These are phyloP conservation scores for Komagataella kurtzmanii DNA, from an alignment of 805 yeast species.

Conservation along the genomic window DNA sequence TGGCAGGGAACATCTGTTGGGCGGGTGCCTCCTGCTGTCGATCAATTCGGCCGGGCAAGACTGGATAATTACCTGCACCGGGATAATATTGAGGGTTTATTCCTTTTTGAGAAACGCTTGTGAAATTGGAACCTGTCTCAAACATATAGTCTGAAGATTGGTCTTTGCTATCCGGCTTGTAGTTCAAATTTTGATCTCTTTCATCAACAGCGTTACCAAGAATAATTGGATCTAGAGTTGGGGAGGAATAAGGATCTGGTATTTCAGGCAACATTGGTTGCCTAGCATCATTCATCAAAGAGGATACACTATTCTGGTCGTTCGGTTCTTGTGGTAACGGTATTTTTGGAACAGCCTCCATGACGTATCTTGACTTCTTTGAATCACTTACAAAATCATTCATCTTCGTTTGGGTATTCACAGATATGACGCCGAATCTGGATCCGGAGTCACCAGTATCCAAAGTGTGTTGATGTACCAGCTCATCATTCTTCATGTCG, in stretches of 20 bases:
- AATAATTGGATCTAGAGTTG: neutral
- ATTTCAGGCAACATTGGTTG: neutral
- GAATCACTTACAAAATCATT: neutral
- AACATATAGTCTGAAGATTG: conserved; percentile 14
- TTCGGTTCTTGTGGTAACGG: neutral
- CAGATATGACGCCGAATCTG: neutral
- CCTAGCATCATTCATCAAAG: neutral
- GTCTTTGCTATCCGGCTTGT: conserved; percentile 4
- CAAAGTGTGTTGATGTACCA: neutral
- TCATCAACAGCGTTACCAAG: conserved; percentile 7
- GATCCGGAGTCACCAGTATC: neutral
- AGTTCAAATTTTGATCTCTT: conserved; percentile 4
- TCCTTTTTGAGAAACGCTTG: conserved; percentile 70
- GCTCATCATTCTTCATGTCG: neutral
- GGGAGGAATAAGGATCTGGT: neutral
- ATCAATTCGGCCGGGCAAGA: conserved; percentile 8
- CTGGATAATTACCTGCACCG: conserved; percentile 16
- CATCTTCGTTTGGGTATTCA: neutral
- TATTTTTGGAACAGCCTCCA: neutral
- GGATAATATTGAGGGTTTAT: conserved; percentile 43
- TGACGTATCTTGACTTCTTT: neutral
- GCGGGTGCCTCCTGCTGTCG: neutral
- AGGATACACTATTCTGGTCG: neutral
- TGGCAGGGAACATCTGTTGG: conserved; percentile 1
- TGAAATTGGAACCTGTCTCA: conserved; percentile 46